Conservation (phyloP, 1,284 basidiomycete genomes). For the Marasmius tenuissimus region DNA sequence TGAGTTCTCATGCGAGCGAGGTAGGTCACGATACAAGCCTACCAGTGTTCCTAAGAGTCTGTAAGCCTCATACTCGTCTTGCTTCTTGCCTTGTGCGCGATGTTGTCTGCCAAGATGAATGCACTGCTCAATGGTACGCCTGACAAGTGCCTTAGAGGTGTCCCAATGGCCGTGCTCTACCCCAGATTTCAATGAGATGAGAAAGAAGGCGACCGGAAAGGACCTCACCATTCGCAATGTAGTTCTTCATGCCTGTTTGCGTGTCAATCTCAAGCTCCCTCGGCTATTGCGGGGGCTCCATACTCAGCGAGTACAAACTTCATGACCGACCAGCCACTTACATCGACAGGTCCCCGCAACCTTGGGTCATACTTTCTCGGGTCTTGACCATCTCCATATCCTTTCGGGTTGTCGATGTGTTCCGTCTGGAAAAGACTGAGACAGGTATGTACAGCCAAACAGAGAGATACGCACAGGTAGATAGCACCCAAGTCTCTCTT, state of each 20-base stretch:
- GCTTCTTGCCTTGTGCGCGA: constrained; percentile 56
- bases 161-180: constrained; percentile 80
- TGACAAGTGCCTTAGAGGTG: constrained; percentile 83
- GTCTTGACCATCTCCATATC: constrained; percentile 86
- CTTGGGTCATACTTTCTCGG: constrained; percentile 74
- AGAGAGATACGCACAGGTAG: constrained; percentile 57
- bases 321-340: constrained; percentile 24
- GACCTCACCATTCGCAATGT: constrained; percentile 78
- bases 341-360: constrained; percentile 72
- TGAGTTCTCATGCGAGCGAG: neutral
- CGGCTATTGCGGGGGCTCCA: constrained; percentile 41
- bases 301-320: neutral
- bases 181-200: neutral
- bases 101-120: constrained; percentile 66
- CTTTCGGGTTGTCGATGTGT: constrained; percentile 89
- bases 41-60: constrained; percentile 74
- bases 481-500: constrained; percentile 85
- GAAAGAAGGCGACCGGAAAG: neutral
- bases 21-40: constrained; percentile 19
- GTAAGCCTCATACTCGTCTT: constrained; percentile 84
- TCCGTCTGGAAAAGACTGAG: constrained; percentile 52
- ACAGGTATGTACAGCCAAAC: neutral
- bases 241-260: constrained; percentile 93
- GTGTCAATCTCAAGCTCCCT: constrained; percentile 87
- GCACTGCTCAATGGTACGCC: constrained; percentile 75